Evolutionary conservation across 1,284 basidiomycete genomes (phyloP).

Genomic region (Cronartium ribicola): DNA sequence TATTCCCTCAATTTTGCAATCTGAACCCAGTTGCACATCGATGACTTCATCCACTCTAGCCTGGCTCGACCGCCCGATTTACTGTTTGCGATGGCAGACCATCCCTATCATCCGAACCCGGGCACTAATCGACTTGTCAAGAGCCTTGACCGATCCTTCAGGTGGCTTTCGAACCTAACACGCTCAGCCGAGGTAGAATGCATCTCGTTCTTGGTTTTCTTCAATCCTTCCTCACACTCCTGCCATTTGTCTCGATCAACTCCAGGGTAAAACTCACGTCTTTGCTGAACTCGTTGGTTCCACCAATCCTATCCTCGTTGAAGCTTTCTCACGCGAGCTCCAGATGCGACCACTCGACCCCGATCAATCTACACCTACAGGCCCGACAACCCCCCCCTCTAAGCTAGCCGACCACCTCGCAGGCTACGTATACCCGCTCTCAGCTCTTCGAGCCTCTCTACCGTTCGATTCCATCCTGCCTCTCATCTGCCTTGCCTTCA

Average conservation of each 20-base stretch:
- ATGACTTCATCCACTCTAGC: constrained; percentile 59
- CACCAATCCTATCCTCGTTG: not conserved
- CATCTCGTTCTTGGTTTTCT: not conserved
- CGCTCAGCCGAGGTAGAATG: constrained; percentile 28
- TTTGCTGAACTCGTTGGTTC: not conserved
- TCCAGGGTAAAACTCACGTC: not conserved
- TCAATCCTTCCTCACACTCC: not conserved
- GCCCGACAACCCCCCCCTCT: too few relatives aligned
- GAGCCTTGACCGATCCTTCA: constrained; percentile 63
- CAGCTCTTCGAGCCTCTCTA: not conserved
- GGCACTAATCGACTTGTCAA: constrained; percentile 67
- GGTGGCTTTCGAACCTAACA: constrained; percentile 63
- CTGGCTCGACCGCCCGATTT: constrained; percentile 63
- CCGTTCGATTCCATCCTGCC: not conserved
- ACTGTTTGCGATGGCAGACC: constrained; percentile 66
- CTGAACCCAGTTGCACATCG: constrained; percentile 61
- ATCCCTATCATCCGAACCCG: constrained; percentile 62
- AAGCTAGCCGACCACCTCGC: not conserved
- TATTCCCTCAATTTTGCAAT: not conserved
- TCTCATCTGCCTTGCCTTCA: constrained; percentile 62
- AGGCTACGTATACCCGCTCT: not conserved
- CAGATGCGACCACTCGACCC: too few relatives aligned
- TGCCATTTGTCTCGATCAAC: not conserved
- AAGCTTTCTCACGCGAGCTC: not conserved
- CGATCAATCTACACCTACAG: not conserved